phyloP scores from a whole-genome alignment of 2,329 filamentous ascomycete genomes.

The Sarocladium oryzae region DNA sequence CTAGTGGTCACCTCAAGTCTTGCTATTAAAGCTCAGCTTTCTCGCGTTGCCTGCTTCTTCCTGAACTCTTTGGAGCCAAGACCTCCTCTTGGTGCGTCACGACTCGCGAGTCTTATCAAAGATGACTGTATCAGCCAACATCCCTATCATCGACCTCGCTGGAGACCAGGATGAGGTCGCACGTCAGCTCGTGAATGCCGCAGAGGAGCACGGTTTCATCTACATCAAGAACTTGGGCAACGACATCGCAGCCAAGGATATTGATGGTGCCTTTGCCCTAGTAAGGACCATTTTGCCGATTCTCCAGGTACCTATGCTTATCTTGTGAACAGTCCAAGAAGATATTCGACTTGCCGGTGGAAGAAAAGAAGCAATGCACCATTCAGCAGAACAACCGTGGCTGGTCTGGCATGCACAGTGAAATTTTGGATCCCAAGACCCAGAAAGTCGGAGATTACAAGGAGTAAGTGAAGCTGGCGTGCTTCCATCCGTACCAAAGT shows the following conservation, averaged over 20 bases:
- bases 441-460: constrained; percentile 83
- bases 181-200: constrained; percentile 69
- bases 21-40: background rate
- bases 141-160: constrained; percentile 78
- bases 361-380: constrained; percentile 67
- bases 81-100: background rate
- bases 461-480: constrained; percentile 50
- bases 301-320: background rate
- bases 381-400: constrained; percentile 80
- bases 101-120: background rate
- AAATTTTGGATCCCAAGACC: constrained; percentile 77
- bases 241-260: constrained; percentile 58
- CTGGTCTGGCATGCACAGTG: constrained; percentile 82
- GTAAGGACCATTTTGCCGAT: constrained; percentile 37
- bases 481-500: too few species aligned
- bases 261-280: constrained; percentile 67
- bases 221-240: constrained; percentile 73
- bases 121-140: constrained; percentile 35
- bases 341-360: constrained; percentile 63
- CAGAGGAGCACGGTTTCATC: constrained; percentile 78
- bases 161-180: constrained; percentile 51
- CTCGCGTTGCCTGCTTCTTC: background rate
- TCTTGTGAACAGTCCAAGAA: constrained; percentile 46
- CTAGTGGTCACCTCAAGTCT: background rate
- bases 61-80: background rate